Evolutionary conservation across 257 asterid species (phyloP).

Genomic region (Nicotiana benthamiana): DNA sequence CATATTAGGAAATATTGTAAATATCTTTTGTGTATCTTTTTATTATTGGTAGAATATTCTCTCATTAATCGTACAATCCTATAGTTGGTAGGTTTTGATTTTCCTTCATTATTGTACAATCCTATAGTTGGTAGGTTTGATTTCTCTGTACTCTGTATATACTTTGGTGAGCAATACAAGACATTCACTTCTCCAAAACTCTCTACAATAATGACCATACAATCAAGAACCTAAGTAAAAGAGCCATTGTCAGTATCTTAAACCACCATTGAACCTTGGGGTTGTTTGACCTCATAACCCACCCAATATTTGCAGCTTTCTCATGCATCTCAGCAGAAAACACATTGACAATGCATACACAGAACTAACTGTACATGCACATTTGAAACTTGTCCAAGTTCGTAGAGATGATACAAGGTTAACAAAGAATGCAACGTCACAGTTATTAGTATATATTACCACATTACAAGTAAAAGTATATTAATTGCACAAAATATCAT

Average conservation of each 20-base stretch:
- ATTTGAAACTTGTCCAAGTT: neutral
- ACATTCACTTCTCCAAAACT: too few relatives aligned
- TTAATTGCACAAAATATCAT: neutral
- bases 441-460: neutral
- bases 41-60: too few relatives aligned
- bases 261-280: conserved; percentile 52
- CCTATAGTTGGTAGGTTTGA: too few relatives aligned
- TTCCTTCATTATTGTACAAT: too few relatives aligned
- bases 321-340: conserved; percentile 37
- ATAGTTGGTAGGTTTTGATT: too few relatives aligned
- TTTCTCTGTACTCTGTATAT: too few relatives aligned
- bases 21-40: too few relatives aligned
- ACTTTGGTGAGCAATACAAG: too few relatives aligned
- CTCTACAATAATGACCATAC: conserved; percentile 41
- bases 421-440: neutral
- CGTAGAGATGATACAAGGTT: neutral
- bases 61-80: too few relatives aligned
- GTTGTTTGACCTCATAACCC: conserved; percentile 40
- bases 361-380: neutral
- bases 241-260: conserved; percentile 37
- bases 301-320: conserved; percentile 39
- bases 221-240: conserved; percentile 49
- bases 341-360: neutral
- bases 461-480: neutral
- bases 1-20: too few relatives aligned